Base-by-base conservation (phyloP, 768 basidiomycete genomes). In the Boletus pseudopeckii region DNA sequence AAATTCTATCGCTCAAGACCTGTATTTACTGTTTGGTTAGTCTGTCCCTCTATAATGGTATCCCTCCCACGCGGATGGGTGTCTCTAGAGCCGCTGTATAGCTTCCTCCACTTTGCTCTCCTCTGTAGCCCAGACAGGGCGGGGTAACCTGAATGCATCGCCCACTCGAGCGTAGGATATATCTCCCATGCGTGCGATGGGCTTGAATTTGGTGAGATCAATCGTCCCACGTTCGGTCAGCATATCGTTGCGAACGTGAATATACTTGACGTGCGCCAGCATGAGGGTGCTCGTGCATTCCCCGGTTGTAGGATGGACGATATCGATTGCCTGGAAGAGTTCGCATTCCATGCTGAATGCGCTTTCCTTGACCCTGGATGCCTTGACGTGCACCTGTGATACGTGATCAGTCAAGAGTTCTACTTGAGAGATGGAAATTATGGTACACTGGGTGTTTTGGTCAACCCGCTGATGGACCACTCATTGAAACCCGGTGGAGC, bases 311-410 rank as follows among this genome's bases (percentile, higher is more conserved):
- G 75, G 74, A 41, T 75, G 61, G 10, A 59, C 52, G 59, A 77
- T 70, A 37, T 75, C 73, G 52, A 72, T 60, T 4, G 65, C 56
- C 48, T 77, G 53, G 44, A 17, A 55, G 33, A 52, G 48, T 50
- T 75, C 75, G 59, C 76, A 77, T 57, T 77, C 77, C 75, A 77
- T 74, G 58, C 73, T 75, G 62, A 78, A 77, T 4, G 76, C 77
- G 56, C 77, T 77, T 42, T 77, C 76, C 52, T 70, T 69, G 44
- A 77, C 76, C 8, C 76, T 65, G 5, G 76, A 54, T 0, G 76
- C 67, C 61, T 74, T 72, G 22, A 77, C 73, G 36, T 68, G 61
- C 17, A 67, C 61, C 77, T 77, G 53, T 11, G 38, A 41, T 1
- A 14, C 24, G 18, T 3, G 15, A 37, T 48, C 45, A 40, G 11